Percentiles rank a stretch among this genome's conserved stretches.
Conservation (phyloP, 2,329 filamentous ascomycete genomes). For the Leptographium radiaticola region DNA sequence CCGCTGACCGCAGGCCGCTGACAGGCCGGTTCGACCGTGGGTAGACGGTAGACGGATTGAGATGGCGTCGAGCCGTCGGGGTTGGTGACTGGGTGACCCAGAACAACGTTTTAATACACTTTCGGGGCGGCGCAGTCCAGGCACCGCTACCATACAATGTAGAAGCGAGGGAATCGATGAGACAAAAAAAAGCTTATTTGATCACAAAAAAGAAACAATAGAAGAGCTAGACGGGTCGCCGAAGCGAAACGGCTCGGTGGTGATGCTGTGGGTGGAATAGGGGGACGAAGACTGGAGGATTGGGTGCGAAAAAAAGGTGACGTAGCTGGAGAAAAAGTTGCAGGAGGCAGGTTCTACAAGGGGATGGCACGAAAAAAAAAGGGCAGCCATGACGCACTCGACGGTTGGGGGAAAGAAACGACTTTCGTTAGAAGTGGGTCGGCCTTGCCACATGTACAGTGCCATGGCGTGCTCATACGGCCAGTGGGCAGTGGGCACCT, state of each 20-base stretch:
- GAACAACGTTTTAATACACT: too few relatives aligned
- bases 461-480: background rate
- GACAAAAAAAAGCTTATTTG: constrained; percentile 2
- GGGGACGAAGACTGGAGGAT: background rate
- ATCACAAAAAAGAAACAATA: background rate
- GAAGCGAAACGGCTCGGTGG: background rate
- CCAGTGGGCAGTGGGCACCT: background rate
- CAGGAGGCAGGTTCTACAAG: constrained; percentile 4
- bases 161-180: background rate
- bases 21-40: too few relatives aligned
- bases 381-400: constrained; percentile 4
- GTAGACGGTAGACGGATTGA: too few relatives aligned
- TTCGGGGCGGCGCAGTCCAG: background rate
- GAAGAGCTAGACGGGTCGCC: too few relatives aligned
- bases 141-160: background rate
- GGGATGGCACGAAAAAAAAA: constrained; percentile 2
- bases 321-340: constrained; percentile 13
- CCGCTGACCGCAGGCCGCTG: too few relatives aligned
- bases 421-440: background rate
- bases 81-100: too few relatives aligned
- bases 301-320: constrained; percentile 8
- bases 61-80: too few relatives aligned
- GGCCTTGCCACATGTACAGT: background rate
- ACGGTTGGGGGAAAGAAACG: background rate
- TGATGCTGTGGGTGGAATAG: background rate